phyloP scores from a whole-genome alignment of 2,329 filamentous ascomycete species.

The Thermomyces lanuginosus region DNA sequence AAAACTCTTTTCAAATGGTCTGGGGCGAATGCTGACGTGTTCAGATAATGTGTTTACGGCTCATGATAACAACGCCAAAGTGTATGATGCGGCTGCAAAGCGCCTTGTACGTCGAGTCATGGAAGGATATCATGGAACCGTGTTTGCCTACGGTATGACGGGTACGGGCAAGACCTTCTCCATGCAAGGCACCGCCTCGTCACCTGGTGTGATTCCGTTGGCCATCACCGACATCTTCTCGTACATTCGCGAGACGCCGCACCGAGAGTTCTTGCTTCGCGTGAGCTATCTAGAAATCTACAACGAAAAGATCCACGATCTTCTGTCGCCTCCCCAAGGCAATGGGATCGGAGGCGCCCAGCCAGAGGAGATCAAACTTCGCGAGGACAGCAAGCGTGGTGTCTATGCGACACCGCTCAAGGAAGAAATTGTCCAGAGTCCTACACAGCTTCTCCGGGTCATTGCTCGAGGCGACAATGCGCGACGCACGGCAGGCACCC shows the following conservation, averaged over 20 bases:
- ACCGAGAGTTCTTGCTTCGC: conserved; percentile 79
- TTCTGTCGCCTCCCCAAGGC: conserved; percentile 58
- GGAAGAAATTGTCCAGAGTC: conserved; percentile 96
- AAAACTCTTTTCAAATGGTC: conserved; percentile 10
- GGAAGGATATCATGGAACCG: conserved; percentile 97
- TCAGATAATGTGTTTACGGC: conserved; percentile 92
- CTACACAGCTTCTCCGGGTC: conserved; percentile 82
- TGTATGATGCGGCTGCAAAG: conserved; percentile 90
- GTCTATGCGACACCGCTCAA: conserved; percentile 93
- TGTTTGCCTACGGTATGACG: conserved; percentile 98
- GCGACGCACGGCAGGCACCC: conserved; percentile 77
- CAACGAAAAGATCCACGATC: conserved; percentile 91
- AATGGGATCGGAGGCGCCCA: conserved; percentile 37
- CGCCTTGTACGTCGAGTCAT: conserved; percentile 88
- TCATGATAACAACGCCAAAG: conserved; percentile 81
- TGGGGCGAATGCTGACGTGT: conserved; percentile 6
- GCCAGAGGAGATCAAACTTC: conserved; percentile 90
- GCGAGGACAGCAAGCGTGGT: conserved; percentile 88
- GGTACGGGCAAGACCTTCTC: conserved; percentile 98
- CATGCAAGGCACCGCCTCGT: conserved; percentile 94
- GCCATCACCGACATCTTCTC: conserved; percentile 99
- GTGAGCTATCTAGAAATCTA: conserved; percentile 99
- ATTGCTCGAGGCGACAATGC: conserved; percentile 90
- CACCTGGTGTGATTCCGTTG: conserved; percentile 87
- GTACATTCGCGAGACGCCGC: conserved; percentile 92